Evolutionary conservation across 176 grass and related monocot species (phyloP), one percentile per base, ranked within the genome.

Genomic region (Themeda triandra): DNA sequence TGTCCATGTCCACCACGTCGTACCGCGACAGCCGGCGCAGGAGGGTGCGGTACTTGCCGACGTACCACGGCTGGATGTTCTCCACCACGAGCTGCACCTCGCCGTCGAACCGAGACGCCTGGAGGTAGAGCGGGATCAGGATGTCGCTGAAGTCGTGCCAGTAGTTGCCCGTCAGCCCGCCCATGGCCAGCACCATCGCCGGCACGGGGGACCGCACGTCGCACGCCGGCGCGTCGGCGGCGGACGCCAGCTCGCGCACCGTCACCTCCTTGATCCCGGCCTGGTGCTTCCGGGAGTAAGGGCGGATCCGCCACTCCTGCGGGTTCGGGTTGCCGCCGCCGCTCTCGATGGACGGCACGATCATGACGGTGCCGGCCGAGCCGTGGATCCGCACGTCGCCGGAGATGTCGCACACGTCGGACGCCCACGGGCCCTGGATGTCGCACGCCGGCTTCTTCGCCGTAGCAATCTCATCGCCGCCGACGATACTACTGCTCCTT

Each of bases 91-190:
- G 87, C 81, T 91, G 94, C 21, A 96, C 91, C 80, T 91, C 91
- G 28, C 94, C 91, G 8, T 63, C 9, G 89, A 91, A 96, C 25
- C 87, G 84, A 0, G 28, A 37, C 0, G 94, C 85, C 76, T 86
- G 86, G 66, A 96, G 78, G 82, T 87, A 96, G 7, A 96, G 88
- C 59, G 94, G 94, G 91, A 96, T 89, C 29, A 96, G 9, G 13
- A 96, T 21, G 85, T 96, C 94, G 68, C 83, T 89, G 88, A 93
- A 92, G 69, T 96, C 94, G 81, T 96, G 94, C 94, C 94, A 96
- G 85, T 96, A 96, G 87, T 96, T 96, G 71, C 94, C 94, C 1
- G 84, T 91, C 10, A 91, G 89, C 15, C 94, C 94, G 65, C 94
- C 94, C 82, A 91, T 87, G 81, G 94, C 94, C 15, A 96, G 63